A percentile compares a stretch with the other conserved stretches of the same genome.
Evolutionary conservation across 2,329 filamentous ascomycete species (phyloP).

Genomic region (Neofusicoccum umdonicola): DNA sequence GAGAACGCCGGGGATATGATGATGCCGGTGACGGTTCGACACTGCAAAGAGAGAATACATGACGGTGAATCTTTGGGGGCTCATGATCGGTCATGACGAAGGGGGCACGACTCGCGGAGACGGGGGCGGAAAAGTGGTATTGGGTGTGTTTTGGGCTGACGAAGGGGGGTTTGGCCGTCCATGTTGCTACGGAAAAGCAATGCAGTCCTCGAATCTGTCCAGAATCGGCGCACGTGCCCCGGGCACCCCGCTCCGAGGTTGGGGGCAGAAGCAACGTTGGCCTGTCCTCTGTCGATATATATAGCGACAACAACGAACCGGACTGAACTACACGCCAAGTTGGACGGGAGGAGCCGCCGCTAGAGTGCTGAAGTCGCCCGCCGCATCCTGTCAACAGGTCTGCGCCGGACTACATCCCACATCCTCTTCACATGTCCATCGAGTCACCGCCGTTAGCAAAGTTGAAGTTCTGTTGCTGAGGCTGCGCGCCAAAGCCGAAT

Average conservation of each 20-base stretch:
- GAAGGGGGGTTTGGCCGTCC: constrained; percentile 4
- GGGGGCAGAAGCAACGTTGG: constrained; percentile 1
- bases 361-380: neutral
- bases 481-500: constrained; percentile 72
- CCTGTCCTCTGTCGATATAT: constrained; percentile 14
- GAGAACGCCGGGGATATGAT: constrained; percentile 20
- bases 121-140: constrained; percentile 5
- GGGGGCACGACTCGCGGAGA: constrained; percentile 17
- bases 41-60: constrained; percentile 18
- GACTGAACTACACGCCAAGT: neutral
- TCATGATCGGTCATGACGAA: constrained; percentile 19
- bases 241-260: neutral
- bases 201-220: constrained; percentile 3
- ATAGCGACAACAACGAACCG: constrained; percentile 4
- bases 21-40: constrained; percentile 16
- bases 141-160: constrained; percentile 12
- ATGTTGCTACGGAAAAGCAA: constrained; percentile 14
- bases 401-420: neutral
- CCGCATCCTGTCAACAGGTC: neutral
- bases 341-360: neutral
- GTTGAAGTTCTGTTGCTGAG: constrained; percentile 76
- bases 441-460: constrained; percentile 76
- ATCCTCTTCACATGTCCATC: constrained; percentile 66
- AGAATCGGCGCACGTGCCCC: constrained; percentile 15
- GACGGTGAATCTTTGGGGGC: constrained; percentile 19